A percentile compares a stretch with the other conserved stretches of the same genome.
These are phyloP conservation scores for Annulohypoxylon bovei DNA, from an alignment of 495 filamentous ascomycete genomes.

Conservation along the genomic window DNA sequence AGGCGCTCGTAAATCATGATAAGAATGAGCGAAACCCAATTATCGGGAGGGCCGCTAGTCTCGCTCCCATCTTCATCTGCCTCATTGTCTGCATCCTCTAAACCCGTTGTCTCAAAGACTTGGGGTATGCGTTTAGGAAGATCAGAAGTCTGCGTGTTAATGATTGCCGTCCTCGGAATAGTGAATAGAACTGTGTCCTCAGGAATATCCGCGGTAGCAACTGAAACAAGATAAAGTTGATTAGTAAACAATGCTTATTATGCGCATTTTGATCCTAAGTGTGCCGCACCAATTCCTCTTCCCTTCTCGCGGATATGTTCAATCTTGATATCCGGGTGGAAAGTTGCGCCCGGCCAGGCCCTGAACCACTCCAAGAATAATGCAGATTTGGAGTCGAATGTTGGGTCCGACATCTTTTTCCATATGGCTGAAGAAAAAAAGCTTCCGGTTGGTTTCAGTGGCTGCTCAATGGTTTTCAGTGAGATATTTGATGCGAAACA, in stretches of 20 bases:
- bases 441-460: slow-evolving; percentile 1
- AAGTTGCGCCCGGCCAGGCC: slow-evolving; percentile 55
- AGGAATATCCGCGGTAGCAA: slow-evolving; percentile 56
- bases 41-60: slow-evolving; percentile 48
- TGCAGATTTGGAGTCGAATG: slow-evolving; percentile 49
- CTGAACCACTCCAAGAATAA: slow-evolving; percentile 58
- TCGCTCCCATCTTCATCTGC: slow-evolving; percentile 45
- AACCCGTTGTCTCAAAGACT: slow-evolving; percentile 50
- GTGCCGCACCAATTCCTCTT: slow-evolving; percentile 56
- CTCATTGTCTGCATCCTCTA: slow-evolving; percentile 42
- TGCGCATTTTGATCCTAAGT: background rate
- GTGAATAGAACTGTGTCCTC: slow-evolving; percentile 59
- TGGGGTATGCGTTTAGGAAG: slow-evolving; percentile 49
- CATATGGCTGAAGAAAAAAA: background rate
- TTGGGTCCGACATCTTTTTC: slow-evolving; percentile 39
- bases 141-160: slow-evolving; percentile 54
- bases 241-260: slow-evolving; percentile 12
- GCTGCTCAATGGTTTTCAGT: background rate
- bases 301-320: slow-evolving; percentile 51
- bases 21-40: slow-evolving; percentile 70
- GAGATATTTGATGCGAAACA: slow-evolving; percentile 17
- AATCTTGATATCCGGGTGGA: slow-evolving; percentile 56
- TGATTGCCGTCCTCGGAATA: slow-evolving; percentile 56
- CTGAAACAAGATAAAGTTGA: slow-evolving; percentile 38
- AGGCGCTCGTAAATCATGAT: slow-evolving; percentile 83